Base-by-base conservation (phyloP, 106 monocot species). In the Dendrobium chrysotoxum region DNA sequence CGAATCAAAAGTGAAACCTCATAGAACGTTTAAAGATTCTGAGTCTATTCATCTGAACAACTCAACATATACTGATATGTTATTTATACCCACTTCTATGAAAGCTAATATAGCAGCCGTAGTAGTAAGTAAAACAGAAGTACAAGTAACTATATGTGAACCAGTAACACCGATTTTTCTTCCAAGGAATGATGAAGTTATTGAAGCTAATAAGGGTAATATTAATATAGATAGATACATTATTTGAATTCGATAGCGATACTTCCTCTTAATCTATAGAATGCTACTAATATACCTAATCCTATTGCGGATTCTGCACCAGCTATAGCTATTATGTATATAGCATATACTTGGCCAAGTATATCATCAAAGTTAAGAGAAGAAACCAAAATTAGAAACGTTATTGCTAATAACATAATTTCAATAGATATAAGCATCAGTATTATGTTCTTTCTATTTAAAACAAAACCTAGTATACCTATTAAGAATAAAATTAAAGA, bases 221-320 rank as follows among this genome's bases (percentile, higher is more conserved):
- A 30, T 68, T 68, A 68, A 21, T 68, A 68, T 26, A 68, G 68
- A 21, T 68, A 68, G 28, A 68, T 68, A 68, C 68, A 68, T 68
- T 68, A 68, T 68, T 68, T 68, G 25, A 68, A 68, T 30, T 68
- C 68, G 17, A 68, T 68, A 8, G 68, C 68, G 23, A 68, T 23
- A 30, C 23, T 68, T 68, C 68, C 68, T 68, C 68, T 68, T 68
- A 68, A 68, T 68, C 68, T 68, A 68, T 68, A 68, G 28, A 68
- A 68, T 68, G 68, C 68, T 23, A 68, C 68, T 26, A 68, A 26
- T 68, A 68, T 68, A 23, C 68, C 68, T 68, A 68, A 30, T 23
- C 68, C 68, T 26, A 68, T 68, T 7, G 68, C 68, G 17, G 68
- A 68, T 30, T 68, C 68, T 9, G 68, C 68, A 21, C 68, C 68